Percentiles rank a stretch among this genome's conserved stretches.
phyloP scores from a whole-genome alignment of 805 yeast genomes.

The Spencermartinsiella europaea region DNA sequence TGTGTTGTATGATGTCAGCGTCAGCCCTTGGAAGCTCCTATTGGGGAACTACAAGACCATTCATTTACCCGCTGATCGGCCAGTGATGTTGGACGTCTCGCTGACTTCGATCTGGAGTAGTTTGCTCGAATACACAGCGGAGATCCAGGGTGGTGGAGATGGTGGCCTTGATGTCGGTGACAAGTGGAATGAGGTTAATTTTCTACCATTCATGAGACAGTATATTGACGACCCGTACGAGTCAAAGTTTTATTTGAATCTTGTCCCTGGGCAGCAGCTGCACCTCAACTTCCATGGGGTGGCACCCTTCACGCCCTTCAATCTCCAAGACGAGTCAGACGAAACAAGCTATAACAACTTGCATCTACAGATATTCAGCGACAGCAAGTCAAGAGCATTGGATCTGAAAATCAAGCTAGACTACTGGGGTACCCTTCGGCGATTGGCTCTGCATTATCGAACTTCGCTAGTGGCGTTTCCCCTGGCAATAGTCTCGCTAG shows the following conservation, averaged over 20 bases:
- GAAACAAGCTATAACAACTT: slow-evolving; percentile 17
- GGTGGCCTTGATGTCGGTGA: slow-evolving; percentile 1
- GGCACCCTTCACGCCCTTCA: slow-evolving; percentile 64
- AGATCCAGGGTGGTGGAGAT: slow-evolving; percentile 17
- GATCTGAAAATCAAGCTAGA: slow-evolving; percentile 39
- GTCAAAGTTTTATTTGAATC: slow-evolving; percentile 69
- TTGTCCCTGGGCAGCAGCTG: slow-evolving; percentile 38
- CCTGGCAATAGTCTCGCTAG: slow-evolving; percentile 47
- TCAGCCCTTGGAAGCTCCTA: slow-evolving; percentile 19
- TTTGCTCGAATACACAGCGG: slow-evolving; percentile 47
- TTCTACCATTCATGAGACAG: slow-evolving; percentile 68
- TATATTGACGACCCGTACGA: slow-evolving; percentile 60
- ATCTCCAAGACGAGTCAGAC: background rate
- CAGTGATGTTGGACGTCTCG: slow-evolving; percentile 43
- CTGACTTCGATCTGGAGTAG: slow-evolving; percentile 58
- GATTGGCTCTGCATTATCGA: slow-evolving; percentile 68
- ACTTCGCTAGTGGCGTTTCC: slow-evolving; percentile 67
- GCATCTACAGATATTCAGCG: slow-evolving; percentile 30
- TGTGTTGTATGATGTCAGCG: slow-evolving; percentile 14
- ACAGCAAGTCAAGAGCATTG: slow-evolving; percentile 18
- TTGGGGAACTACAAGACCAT: slow-evolving; percentile 26
- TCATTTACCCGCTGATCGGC: slow-evolving; percentile 39
- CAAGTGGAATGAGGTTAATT: background rate
- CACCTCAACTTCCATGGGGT: slow-evolving; percentile 51
- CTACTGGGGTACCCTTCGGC: slow-evolving; percentile 51